Base-by-base conservation (phyloP, 768 basidiomycete species). In the Pholiota molesta region DNA sequence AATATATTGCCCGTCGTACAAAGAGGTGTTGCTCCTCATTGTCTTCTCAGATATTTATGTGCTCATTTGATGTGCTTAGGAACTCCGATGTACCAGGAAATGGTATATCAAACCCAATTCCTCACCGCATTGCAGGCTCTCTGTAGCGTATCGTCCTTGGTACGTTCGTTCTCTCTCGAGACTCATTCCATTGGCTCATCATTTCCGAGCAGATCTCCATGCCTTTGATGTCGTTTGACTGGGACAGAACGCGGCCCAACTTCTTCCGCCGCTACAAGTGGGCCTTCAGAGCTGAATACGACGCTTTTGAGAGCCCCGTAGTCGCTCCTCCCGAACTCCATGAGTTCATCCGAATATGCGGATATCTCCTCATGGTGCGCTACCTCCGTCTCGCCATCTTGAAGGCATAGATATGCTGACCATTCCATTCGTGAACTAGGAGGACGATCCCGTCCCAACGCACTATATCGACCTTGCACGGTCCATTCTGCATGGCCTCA, bases 251-350 rank as follows among this genome's bases (percentile, higher is more conserved):
- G 65, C 74, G 80, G 23, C 79, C 86, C 45, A 88, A 86, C 66
- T 87, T 88, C 68, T 71, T 79, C 40, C 80, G 86, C 14, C 82
- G 92, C 35, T 91, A 91, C 67, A 94, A 94, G 68, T 94, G 92
- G 92, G 87, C 90, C 0, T 91, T 87, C 64, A 71, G 77, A 23
- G 74, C 80, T 0, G 83, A 84, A 53, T 91, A 91, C 65, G 83
- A 85, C 5, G 74, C 77, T n/a, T 76, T 83, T 10, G 72, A 77
- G 8, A 73, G 71, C 0, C 74, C 78, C 3, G 78, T 80, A 0
- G 69, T 87, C n/a, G 82, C 78, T 0, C 78, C 83, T n/a, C 89
- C 89, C 0, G 79, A 83, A 49, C 76, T 88, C n/a, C 66, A 77
- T 14, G 66, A 74, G n/a, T 87, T 90, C 64, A 75, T 79, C 11